Percentiles rank a stretch among this genome's conserved stretches.
These are phyloP conservation scores for Kodamaea derodonti DNA, from an alignment of 1,139 yeast species.

Conservation along the genomic window DNA sequence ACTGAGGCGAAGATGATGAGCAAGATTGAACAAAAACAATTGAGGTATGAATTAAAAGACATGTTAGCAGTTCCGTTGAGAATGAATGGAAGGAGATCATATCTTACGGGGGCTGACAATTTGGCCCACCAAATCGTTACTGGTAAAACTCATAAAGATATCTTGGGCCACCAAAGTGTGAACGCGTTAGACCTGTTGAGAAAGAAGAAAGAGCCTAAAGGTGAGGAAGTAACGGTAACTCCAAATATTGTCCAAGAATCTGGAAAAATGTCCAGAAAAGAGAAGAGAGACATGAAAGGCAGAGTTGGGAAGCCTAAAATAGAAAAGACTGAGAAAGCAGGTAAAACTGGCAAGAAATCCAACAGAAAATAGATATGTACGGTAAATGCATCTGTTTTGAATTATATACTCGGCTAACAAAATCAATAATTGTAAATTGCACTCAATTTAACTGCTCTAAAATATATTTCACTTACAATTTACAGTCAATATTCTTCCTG, in stretches of 20 bases:
- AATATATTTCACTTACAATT: too few species aligned
- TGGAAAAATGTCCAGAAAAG: not conserved
- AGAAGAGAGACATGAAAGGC: not conserved
- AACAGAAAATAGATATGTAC: not conserved
- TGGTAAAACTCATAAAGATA: constrained; percentile 65
- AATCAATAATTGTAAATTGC: too few species aligned
- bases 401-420: too few species aligned
- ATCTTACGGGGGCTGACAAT: constrained; percentile 80
- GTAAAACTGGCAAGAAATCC: not conserved
- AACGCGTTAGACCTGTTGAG: constrained; percentile 71
- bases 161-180: constrained; percentile 65
- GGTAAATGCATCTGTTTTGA: too few species aligned
- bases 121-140: constrained; percentile 79
- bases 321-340: not conserved
- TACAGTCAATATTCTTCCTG: too few species aligned
- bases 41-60: constrained; percentile 54
- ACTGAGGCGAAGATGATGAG: constrained; percentile 53
- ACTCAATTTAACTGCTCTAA: too few species aligned
- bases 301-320: not conserved
- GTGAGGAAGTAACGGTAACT: constrained; percentile 7
- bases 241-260: not conserved
- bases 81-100: constrained; percentile 66
- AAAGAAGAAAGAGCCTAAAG: constrained; percentile 22
- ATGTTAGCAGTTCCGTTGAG: constrained; percentile 59
- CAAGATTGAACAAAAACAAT: constrained; percentile 44